Evolutionary conservation across 78 protist species (phyloP).

Genomic region (Trichosphaerium sp.): DNA sequence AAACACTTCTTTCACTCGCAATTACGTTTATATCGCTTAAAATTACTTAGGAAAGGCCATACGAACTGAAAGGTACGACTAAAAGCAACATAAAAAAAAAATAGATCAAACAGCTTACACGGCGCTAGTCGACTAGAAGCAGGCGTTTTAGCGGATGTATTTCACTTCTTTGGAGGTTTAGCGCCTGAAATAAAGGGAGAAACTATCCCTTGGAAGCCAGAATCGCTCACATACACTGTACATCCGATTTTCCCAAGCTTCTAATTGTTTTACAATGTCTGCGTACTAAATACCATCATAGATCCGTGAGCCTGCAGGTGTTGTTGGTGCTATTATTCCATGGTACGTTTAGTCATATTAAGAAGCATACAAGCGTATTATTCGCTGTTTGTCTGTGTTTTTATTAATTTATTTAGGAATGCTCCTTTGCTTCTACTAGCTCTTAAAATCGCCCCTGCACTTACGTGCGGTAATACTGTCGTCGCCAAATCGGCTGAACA

Average conservation of each 20-base stretch:
- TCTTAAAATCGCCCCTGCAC: conserved; percentile 75
- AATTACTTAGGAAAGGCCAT: conserved; percentile 4
- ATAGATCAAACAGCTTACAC: neutral
- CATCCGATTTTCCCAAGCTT: neutral
- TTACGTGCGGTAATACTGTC: conserved; percentile 75
- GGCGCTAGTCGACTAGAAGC: neutral
- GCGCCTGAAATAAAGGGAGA: neutral
- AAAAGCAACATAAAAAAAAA: neutral
- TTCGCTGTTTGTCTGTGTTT: neutral
- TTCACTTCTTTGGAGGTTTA: neutral
- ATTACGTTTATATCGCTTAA: too few species aligned
- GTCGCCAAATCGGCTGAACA: conserved; percentile 77
- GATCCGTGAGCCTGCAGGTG: conserved; percentile 14
- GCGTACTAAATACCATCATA: too few species aligned
- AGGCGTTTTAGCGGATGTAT: neutral
- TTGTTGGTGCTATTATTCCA: conserved; percentile 23
- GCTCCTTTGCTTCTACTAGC: conserved; percentile 31
- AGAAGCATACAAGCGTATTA: too few species aligned
- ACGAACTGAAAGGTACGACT: neutral
- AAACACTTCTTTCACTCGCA: too few species aligned
- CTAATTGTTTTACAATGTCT: neutral
- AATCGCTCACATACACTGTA: neutral
- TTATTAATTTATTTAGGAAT: conserved; percentile 22
- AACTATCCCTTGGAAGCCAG: neutral
- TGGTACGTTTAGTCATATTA: too few species aligned